Percentiles rank a stretch among this genome's conserved stretches.
Conservation (phyloP, 129 eudicot species). For the Sambucus nigra region DNA sequence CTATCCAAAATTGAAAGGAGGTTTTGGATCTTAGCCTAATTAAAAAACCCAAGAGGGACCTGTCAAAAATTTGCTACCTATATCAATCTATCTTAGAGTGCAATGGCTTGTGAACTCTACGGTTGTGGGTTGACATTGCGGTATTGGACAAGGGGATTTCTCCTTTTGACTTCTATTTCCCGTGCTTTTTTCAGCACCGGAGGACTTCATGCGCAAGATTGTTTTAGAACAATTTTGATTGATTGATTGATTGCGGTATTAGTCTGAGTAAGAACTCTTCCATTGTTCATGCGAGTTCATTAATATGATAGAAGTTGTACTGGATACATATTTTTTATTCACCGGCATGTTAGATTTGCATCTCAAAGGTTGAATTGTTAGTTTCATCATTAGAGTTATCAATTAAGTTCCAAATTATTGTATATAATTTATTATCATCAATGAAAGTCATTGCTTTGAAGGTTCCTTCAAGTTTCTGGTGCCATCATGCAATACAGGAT, state of each 20-base stretch:
- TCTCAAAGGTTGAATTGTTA: constrained; percentile 1
- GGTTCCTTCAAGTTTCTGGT: background rate
- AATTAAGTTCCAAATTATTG: background rate
- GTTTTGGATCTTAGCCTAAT: too few species aligned
- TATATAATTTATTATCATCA: background rate
- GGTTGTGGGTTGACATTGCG: too few species aligned
- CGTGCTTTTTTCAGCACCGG: constrained; percentile 49
- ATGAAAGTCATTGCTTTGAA: background rate
- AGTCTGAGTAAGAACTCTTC: background rate
- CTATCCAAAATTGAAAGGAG: too few species aligned
- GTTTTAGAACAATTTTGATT: constrained; percentile 55
- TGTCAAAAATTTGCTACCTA: too few species aligned
- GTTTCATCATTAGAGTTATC: constrained; percentile 7
- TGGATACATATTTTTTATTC: too few species aligned
- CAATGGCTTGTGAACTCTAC: too few species aligned
- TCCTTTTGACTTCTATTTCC: background rate
- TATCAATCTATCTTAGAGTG: too few species aligned
- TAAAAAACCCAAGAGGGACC: too few species aligned
- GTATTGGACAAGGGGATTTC: background rate
- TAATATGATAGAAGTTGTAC: too few species aligned
- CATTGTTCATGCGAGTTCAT: background rate
- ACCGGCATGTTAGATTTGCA: too few species aligned
- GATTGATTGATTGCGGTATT: constrained; percentile 4
- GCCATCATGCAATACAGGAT: background rate
- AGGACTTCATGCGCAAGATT: constrained; percentile 77